These are phyloP conservation scores for Diaporthe nobilis DNA, from an alignment of 2,329 filamentous ascomycete species.

Conservation along the genomic window DNA sequence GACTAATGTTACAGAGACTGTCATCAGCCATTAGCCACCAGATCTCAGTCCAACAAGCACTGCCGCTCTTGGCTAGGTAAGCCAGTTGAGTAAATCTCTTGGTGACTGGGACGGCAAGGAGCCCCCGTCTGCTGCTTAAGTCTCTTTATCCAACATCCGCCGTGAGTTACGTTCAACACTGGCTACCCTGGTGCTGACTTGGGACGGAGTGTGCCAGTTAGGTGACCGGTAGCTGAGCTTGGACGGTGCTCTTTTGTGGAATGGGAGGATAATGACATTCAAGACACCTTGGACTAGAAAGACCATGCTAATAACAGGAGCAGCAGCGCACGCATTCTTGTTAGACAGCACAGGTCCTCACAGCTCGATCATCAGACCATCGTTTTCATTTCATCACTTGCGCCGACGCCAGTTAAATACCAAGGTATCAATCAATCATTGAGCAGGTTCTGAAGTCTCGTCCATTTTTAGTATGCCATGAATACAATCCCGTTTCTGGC, in stretches of 20 bases:
- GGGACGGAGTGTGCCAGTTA: not conserved
- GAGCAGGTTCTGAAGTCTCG: constrained; percentile 43
- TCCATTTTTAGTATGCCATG: constrained; percentile 47
- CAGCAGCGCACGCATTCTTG: not conserved
- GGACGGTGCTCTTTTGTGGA: not conserved
- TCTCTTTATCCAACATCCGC: too few relatives aligned
- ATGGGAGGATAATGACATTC: not conserved
- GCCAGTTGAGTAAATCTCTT: not conserved
- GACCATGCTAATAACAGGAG: not conserved
- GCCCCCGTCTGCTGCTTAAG: too few relatives aligned
- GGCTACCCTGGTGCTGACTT: not conserved
- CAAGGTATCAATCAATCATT: constrained; percentile 42
- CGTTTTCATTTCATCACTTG: constrained; percentile 40
- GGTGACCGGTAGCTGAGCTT: not conserved
- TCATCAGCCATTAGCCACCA: not conserved
- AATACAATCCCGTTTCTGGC: constrained; percentile 46
- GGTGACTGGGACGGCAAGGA: too few relatives aligned
- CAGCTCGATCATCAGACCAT: constrained; percentile 31
- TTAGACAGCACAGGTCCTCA: not conserved
- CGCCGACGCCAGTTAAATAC: constrained; percentile 41
- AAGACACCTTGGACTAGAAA: not conserved
- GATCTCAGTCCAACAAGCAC: not conserved
- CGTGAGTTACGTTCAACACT: too few relatives aligned
- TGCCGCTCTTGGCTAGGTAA: not conserved
- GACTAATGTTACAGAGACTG: not conserved